Evolutionary conservation across 495 filamentous ascomycete genomes (phyloP), one percentile per base, ranked within the genome.

Genomic region (Paragyromitra xinjiangensis): DNA sequence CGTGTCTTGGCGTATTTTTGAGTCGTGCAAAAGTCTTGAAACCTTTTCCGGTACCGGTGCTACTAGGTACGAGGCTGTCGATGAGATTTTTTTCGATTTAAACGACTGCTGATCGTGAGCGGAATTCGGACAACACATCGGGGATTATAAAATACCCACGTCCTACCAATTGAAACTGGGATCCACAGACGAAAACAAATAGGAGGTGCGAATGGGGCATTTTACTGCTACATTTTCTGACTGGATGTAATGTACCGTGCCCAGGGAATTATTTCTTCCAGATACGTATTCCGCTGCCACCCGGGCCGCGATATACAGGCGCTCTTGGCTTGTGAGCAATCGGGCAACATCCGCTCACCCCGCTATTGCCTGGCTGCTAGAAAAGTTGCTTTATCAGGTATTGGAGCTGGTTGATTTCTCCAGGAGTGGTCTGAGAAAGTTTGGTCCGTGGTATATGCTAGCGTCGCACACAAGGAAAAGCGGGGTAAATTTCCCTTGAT

Each of bases 251-350:
- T 66, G 34, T 71, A 71, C 69, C n/a, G 45, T 50, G 22, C 12
- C 50, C 42, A 34, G 26, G 67, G 2, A 45, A 48, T 73, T 22
- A 9, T 67, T 48, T 40, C 62, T 56, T 69, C 22, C 22, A 61
- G 40, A 69, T 69, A 12, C 19, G 64, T 68, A 48, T 73, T 44
- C 73, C 72, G 73, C 73, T 76, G 39, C 74, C 61, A 77, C 74
- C 74, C 73, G 73, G 48, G 42, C 58, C 73, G 67, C 50, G 48
- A 64, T 72, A 64, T 64, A 63, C 63, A 71, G 48, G 19, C 48
- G 9, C 9, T 45, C 59, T 69, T 42, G 22, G n/a, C 37, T 34
- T 34, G 3, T 14, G 34, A 26, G 59, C 59, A 64, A 76, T 71
- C 40, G 48, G 51, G 37, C 45, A 39, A 22, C 26, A 19, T 24